Conservation (phyloP, 805 yeast species). For the Vanderwaltozyma polyspora region DNA sequence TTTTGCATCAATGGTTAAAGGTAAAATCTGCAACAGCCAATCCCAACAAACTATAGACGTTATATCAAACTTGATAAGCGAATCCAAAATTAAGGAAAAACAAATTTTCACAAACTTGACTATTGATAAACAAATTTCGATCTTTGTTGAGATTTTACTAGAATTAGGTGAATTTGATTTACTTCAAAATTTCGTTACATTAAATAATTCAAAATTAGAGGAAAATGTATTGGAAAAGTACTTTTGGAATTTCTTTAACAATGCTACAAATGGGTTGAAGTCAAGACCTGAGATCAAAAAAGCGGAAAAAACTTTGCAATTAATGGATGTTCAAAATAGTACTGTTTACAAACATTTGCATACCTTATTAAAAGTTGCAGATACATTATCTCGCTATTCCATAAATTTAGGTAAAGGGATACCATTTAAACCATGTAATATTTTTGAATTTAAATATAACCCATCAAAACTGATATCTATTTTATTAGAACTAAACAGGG, state of each 20-base stretch:
- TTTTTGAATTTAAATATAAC: slow-evolving; percentile 24
- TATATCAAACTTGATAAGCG: not conserved
- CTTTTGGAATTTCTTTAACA: slow-evolving; percentile 34
- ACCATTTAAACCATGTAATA: slow-evolving; percentile 31
- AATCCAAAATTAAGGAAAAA: not conserved
- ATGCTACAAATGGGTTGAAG: slow-evolving; percentile 32
- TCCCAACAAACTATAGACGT: too few relatives aligned
- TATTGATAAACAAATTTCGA: slow-evolving; percentile 6
- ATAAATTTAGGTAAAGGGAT: slow-evolving; percentile 24
- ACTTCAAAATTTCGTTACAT: slow-evolving; percentile 10
- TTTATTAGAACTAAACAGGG: slow-evolving; percentile 43
- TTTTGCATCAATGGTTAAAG: slow-evolving; percentile 12
- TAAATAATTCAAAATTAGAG: slow-evolving; percentile 6
- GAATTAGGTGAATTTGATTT: slow-evolving; percentile 22
- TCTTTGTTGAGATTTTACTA: slow-evolving; percentile 21
- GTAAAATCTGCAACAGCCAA: too few relatives aligned
- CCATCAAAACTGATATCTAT: slow-evolving; percentile 31
- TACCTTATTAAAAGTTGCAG: slow-evolving; percentile 19
- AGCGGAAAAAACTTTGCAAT: slow-evolving; percentile 22
- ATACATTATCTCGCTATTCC: slow-evolving; percentile 22
- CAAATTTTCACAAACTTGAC: slow-evolving; percentile 11
- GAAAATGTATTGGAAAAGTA: slow-evolving; percentile 17
- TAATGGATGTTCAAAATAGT: slow-evolving; percentile 7
- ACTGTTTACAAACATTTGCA: slow-evolving; percentile 8
- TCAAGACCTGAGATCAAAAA: slow-evolving; percentile 31